Evolutionary conservation across 2,329 filamentous ascomycete genomes (phyloP).

Genomic region (Cladosporium colombiae): DNA sequence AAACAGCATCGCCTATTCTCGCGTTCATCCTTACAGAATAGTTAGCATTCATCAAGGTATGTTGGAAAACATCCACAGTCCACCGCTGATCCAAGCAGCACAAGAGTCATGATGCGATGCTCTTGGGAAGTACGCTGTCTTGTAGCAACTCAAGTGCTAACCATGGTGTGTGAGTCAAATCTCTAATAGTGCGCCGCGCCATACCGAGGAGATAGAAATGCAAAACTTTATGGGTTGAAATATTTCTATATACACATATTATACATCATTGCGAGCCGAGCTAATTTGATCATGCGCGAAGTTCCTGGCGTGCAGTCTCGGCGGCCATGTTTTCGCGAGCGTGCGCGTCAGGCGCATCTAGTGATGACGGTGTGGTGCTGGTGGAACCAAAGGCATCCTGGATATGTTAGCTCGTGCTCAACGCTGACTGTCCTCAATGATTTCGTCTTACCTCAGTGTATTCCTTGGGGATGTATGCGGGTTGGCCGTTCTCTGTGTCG

Average conservation of each 20-base stretch:
- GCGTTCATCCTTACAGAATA: background rate
- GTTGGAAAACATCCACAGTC: background rate
- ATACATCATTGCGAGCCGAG: slow-evolving; percentile 6
- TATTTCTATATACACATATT: slow-evolving; percentile 9
- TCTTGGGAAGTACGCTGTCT: background rate
- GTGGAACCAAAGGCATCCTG: slow-evolving; percentile 4
- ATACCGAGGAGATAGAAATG: background rate
- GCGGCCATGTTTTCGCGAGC: slow-evolving; percentile 8
- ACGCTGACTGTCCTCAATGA: background rate
- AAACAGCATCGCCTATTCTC: background rate
- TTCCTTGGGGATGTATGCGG: slow-evolving; percentile 13
- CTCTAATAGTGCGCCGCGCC: too few species aligned
- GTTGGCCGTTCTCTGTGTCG: slow-evolving; percentile 5
- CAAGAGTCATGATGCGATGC: background rate
- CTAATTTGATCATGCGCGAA: background rate
- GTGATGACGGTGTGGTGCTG: background rate
- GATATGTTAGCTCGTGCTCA: background rate
- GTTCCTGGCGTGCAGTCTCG: slow-evolving; percentile 8
- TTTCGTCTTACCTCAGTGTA: background rate
- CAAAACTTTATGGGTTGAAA: background rate
- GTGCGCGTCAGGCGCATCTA: background rate
- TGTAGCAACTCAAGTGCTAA: background rate
- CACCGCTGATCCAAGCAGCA: background rate
- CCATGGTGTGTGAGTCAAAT: too few species aligned
- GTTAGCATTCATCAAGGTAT: background rate